A percentile compares a stretch with the other conserved stretches of the same genome.
phyloP scores from a whole-genome alignment of 1,284 basidiomycete genomes.

The Cutaneotrichosporon curvatum region DNA sequence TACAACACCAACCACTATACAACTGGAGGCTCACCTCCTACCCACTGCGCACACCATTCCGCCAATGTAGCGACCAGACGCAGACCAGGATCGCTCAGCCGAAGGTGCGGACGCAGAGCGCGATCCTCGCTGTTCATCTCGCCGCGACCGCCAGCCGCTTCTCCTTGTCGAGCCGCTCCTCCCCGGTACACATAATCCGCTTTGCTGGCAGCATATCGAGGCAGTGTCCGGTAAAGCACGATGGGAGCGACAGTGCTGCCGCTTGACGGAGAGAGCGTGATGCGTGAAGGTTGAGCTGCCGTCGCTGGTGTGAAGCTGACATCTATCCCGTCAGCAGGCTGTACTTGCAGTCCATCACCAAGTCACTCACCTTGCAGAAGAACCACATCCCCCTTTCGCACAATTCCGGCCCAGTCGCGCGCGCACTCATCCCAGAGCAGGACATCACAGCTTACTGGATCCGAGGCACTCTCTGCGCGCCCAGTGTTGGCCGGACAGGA shows the following conservation, averaged over 20 bases:
- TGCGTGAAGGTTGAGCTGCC: background rate
- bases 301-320: conserved; percentile 20
- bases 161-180: background rate
- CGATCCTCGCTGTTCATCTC: conserved; percentile 8
- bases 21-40: conserved; percentile 27
- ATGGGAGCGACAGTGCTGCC: conserved; percentile 1
- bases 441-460: conserved; percentile 24
- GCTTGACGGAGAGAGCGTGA: background rate
- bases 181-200: conserved; percentile 25
- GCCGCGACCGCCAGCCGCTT: background rate
- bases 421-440: conserved; percentile 35
- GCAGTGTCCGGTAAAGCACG: conserved; percentile 36
- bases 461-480: background rate
- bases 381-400: conserved; percentile 36
- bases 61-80: conserved; percentile 30
- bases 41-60: conserved; percentile 36
- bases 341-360: background rate
- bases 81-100: conserved; percentile 33
- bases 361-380: conserved; percentile 31
- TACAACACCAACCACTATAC: background rate
- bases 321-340: conserved; percentile 17
- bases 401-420: conserved; percentile 24
- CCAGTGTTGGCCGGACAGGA: conserved; percentile 17
- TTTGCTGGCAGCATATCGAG: conserved; percentile 17
- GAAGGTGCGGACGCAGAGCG: conserved; percentile 30